These are phyloP conservation scores for Botrytis cinerea DNA, from an alignment of 2,329 filamentous ascomycete species.

Conservation along the genomic window DNA sequence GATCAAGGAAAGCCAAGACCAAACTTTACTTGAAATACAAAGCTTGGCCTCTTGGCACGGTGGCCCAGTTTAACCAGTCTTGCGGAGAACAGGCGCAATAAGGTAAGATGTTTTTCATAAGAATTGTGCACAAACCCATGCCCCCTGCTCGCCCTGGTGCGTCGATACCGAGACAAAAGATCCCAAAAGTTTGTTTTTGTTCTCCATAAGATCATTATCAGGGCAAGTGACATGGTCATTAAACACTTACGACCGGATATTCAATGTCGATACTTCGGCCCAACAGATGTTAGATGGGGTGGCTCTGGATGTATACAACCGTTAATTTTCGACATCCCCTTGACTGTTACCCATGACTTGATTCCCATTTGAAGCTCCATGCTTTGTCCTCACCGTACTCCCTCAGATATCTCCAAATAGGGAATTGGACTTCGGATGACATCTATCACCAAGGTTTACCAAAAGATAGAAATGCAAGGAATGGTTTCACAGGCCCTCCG, in stretches of 20 bases:
- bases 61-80: neutral
- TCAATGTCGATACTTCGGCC: conserved; percentile 9
- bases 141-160: neutral
- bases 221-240: conserved; percentile 14
- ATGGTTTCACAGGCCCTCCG: neutral
- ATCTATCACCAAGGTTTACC: conserved; percentile 9
- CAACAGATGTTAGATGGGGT: conserved; percentile 3
- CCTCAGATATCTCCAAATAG: neutral
- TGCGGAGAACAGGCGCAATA: neutral
- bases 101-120: neutral
- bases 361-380: neutral
- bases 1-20: neutral
- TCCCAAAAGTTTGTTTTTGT: neutral
- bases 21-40: conserved; percentile 10
- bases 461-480: conserved; percentile 4
- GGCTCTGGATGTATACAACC: neutral
- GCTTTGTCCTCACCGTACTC: neutral
- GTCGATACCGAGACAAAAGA: conserved; percentile 1
- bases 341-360: conserved; percentile 1
- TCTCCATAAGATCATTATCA: conserved; percentile 4
- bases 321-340: neutral
- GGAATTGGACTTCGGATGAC: conserved; percentile 3
- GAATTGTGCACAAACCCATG: neutral
- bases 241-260: conserved; percentile 1
- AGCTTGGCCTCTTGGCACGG: neutral